Evolutionary conservation across 352 stramenopile genomes (phyloP), one percentile per base, ranked within the genome.

Genomic region (Elongisporangium undulatum): DNA sequence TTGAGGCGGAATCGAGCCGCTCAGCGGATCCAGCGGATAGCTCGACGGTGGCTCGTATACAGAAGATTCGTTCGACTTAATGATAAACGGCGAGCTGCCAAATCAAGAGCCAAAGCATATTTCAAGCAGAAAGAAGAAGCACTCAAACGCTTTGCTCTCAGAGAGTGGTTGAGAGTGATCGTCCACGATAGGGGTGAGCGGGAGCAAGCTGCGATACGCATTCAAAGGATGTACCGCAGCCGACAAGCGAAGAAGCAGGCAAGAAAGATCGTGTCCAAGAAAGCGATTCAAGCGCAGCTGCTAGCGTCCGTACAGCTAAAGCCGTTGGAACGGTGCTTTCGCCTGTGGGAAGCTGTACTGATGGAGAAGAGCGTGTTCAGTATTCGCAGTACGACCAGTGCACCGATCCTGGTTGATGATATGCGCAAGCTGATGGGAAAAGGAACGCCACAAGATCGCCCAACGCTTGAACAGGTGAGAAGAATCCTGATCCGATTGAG

Each of bases 241-340:
- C 68, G 72, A 10, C 60, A 69, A 17, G 81, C 77, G 9, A 77
- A 79, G 59, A 66, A 56, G 3, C 56, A 77, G 50, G 80, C 80
- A 7, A 69, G 68, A 17, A 66, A 64, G 6, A 29, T 82, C 0
- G 57, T 90, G 23, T 64, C 67, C 6, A 90, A 90, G 62, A 74
- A 71, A 48, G 75, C 77, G 45, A 69, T 72, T 4, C 79, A 85
- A 16, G 68, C 63, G 50, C 64, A 66, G 19, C 41, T 90, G 23
- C 49, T 92, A 16, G 73, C 69, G 19, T 65, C 69, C 39, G 66
- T 75, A 1, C 71, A 75, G 5, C 66, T 74, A 54, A 90, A 86
- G 38, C 83, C 80, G 9, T 51, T 90, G 2, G 79, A 85, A 53
- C 67, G 73, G 2, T 83, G 68, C 38, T 92, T 92, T 54, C 77